phyloP scores from a whole-genome alignment of 2,329 filamentous ascomycete genomes.

The Fusarium sterilihyphosum region DNA sequence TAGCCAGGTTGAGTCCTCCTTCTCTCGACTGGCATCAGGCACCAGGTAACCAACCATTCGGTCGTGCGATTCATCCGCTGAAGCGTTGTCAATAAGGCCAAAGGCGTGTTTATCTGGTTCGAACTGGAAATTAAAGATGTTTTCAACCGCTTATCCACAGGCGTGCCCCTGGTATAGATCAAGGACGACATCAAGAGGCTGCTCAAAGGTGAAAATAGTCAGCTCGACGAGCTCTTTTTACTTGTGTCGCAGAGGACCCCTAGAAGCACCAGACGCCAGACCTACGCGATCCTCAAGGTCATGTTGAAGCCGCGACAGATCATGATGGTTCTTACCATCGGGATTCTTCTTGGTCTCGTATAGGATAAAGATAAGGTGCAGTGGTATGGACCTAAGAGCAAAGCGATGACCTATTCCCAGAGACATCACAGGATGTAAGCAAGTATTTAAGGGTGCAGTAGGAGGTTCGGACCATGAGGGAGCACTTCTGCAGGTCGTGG shows the following conservation, averaged over 20 bases:
- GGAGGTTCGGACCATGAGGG: neutral
- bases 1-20: neutral
- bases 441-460: neutral
- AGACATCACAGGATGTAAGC: accelerated
- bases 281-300: accelerated
- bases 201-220: neutral
- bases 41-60: neutral
- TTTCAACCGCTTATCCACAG: neutral
- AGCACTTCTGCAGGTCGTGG: neutral
- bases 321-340: neutral
- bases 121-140: neutral
- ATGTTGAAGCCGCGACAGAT: neutral
- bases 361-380: neutral
- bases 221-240: neutral
- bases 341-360: neutral
- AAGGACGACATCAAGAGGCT: neutral
- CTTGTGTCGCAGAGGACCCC: neutral
- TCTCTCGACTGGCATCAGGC: neutral
- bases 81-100: neutral
- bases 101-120: neutral
- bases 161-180: neutral
- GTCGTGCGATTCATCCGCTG: neutral
- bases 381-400: neutral
- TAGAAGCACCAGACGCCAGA: neutral
- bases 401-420: neutral